These are phyloP conservation scores for Magnaporthiopsis poae DNA, from an alignment of 2,329 filamentous ascomycete species.

Conservation along the genomic window DNA sequence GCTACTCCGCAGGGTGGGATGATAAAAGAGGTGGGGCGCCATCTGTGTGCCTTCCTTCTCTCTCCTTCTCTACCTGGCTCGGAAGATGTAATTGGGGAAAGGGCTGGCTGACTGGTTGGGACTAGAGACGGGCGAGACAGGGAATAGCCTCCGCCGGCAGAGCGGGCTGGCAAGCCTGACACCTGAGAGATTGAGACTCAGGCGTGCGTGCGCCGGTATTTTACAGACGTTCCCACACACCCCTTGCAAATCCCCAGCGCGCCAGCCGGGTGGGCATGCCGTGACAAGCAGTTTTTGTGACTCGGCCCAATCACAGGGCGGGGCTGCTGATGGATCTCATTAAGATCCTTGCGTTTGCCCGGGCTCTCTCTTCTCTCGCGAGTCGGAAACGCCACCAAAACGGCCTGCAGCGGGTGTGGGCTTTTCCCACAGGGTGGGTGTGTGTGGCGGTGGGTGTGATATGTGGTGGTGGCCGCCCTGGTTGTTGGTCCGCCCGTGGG, in stretches of 20 bases:
- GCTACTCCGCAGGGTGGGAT: not conserved
- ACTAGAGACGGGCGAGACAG: not conserved
- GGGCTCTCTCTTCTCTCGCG: not conserved
- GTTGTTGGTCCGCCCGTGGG: not conserved
- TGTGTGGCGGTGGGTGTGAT: too few relatives aligned
- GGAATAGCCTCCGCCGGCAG: not conserved
- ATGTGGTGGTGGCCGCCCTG: not conserved
- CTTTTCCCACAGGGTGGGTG: not conserved
- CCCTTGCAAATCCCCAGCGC: not conserved
- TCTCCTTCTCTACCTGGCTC: too few relatives aligned
- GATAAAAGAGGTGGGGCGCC: not conserved
- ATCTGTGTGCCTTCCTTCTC: not conserved
- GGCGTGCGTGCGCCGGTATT: not conserved
- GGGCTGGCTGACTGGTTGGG: not conserved
- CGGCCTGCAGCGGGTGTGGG: not conserved
- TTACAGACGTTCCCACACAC: not conserved
- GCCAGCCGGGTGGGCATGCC: not conserved
- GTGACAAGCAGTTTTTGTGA: not conserved
- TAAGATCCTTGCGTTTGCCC: not conserved
- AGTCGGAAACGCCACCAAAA: not conserved
- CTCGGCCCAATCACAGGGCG: not conserved
- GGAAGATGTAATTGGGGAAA: too few relatives aligned
- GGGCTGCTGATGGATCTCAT: not conserved
- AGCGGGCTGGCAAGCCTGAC: not conserved
- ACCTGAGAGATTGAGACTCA: not conserved